A percentile compares a stretch with the other conserved stretches of the same genome.
phyloP scores from a whole-genome alignment of 2,329 filamentous ascomycete species.

The Cadophora luteo-olivacea region DNA sequence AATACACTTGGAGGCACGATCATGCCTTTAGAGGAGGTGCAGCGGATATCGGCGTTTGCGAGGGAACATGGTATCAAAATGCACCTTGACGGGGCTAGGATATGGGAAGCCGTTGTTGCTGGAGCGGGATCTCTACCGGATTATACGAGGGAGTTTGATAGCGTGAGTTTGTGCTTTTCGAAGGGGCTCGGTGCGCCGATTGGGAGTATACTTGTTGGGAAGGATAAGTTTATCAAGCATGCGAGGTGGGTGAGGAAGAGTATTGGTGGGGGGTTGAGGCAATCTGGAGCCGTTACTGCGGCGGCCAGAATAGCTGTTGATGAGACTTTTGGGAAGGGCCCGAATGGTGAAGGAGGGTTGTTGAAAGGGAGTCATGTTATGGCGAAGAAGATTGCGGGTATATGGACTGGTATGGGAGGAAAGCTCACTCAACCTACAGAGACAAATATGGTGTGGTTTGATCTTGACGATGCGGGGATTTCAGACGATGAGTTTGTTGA shows the following conservation, averaged over 20 bases:
- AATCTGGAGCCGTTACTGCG: slow-evolving; percentile 77
- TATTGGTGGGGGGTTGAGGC: slow-evolving; percentile 79
- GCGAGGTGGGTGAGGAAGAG: slow-evolving; percentile 81
- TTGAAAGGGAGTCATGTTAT: slow-evolving; percentile 65
- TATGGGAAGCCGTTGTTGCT: slow-evolving; percentile 82
- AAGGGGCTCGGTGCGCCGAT: slow-evolving; percentile 85
- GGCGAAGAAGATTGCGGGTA: slow-evolving; percentile 65
- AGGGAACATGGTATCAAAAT: slow-evolving; percentile 67
- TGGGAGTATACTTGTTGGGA: slow-evolving; percentile 74
- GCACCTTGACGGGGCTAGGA: slow-evolving; percentile 79
- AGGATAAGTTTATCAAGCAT: slow-evolving; percentile 61
- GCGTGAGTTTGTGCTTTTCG: slow-evolving; percentile 78
- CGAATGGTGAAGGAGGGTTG: slow-evolving; percentile 65
- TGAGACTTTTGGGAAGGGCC: slow-evolving; percentile 72
- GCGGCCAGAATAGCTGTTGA: slow-evolving; percentile 79
- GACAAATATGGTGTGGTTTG: slow-evolving; percentile 79
- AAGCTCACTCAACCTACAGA: slow-evolving; percentile 66
- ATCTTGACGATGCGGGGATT: slow-evolving; percentile 63
- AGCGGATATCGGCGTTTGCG: slow-evolving; percentile 74
- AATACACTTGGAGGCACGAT: slow-evolving; percentile 85
- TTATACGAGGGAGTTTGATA: slow-evolving; percentile 74
- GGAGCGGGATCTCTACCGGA: slow-evolving; percentile 71
- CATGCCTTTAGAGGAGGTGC: slow-evolving; percentile 75
- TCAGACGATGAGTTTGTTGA: slow-evolving; percentile 58
- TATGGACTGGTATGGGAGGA: slow-evolving; percentile 68